Evolutionary conservation across 352 stramenopile species (phyloP), one percentile per base, ranked within the genome.

Genomic region (Phytophthora nicotianae): DNA sequence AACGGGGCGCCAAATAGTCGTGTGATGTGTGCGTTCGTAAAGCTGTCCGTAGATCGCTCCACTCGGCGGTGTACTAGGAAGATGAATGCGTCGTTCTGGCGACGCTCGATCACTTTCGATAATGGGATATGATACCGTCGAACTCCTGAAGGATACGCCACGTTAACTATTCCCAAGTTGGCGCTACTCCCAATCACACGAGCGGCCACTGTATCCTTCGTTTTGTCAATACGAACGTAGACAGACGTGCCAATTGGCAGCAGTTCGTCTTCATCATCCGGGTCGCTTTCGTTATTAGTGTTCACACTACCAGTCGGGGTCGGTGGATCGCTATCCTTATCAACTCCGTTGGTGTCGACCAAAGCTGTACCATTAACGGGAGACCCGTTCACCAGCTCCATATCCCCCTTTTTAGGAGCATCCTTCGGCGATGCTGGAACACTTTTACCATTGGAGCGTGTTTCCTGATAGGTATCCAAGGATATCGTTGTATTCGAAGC

Each of bases 51-150:
- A 13, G 85, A 90, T 27, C 83, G 77, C 61, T 95, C 87, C 19
- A 95, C 79, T n/a, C 87, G 77, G 1, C 87, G 87, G 58, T 95
- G 87, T 16, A 95, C 87, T n/a, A 95, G 67, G 42, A 90, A 93
- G 10, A 95, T 62, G 35, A 83, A 89, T 0, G 83, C 83, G 47
- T 89, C 75, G 33, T 72, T 70, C 26, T 77, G 70, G 14, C 63
- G 74, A 33, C 81, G 70, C 29, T 78, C 68, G 4, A 88, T 58
- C 19, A 92, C 68, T 52, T 89, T 89, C 0, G 75, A 75, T 41
- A 82, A 45, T 0, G 83, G 68, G 6, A 92, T 77, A 50, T 88
- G 76, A 51, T 92, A 90, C 23, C 81, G 69, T 27, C 83, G 70
- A 2, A 81, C 57, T 2, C 83, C 83, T 10, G 81, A 77, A 2